Conservation (phyloP, 352 stramenopile species). For the Pythium aristosporum region DNA sequence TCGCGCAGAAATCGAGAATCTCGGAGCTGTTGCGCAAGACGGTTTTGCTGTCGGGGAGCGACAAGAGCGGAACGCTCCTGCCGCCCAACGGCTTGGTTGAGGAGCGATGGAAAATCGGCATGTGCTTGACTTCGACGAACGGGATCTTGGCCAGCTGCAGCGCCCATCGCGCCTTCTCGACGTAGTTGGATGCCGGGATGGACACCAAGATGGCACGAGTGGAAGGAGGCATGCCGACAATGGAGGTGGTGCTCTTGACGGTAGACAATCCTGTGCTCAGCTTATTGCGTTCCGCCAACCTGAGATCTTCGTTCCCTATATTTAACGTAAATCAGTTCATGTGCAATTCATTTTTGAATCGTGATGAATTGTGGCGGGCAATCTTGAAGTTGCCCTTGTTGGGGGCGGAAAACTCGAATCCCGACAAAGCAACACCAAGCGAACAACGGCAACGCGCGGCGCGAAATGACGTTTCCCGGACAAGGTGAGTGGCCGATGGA, state of each 20-base stretch:
- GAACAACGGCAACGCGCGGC: slow-evolving; percentile 10
- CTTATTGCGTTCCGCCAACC: too few species aligned
- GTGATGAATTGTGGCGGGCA: not conserved
- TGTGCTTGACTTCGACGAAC: slow-evolving; percentile 50
- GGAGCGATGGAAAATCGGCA: slow-evolving; percentile 41
- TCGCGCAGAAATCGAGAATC: slow-evolving; percentile 46
- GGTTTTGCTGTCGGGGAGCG: slow-evolving; percentile 14
- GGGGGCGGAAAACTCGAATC: not conserved
- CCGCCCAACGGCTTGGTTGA: slow-evolving; percentile 48
- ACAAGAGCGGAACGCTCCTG: slow-evolving; percentile 42
- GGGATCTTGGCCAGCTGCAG: slow-evolving; percentile 39
- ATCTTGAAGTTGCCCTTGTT: slow-evolving; percentile 6
- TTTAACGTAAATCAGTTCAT: not conserved
- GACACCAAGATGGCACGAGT: slow-evolving; percentile 35
- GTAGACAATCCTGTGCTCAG: too few species aligned
- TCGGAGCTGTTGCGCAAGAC: slow-evolving; percentile 41
- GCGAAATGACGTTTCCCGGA: not conserved
- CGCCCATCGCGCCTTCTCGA: slow-evolving; percentile 61
- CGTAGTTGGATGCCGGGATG: slow-evolving; percentile 59
- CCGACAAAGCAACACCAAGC: not conserved
- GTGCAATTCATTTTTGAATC: slow-evolving; percentile 6
- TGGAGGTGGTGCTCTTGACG: not conserved
- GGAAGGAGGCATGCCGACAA: not conserved
- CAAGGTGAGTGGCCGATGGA: not conserved
- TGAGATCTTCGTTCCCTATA: too few species aligned